Evolutionary conservation across 495 filamentous ascomycete species (phyloP), one percentile per base, ranked within the genome.

Genomic region (Hypoxylon perforatum): DNA sequence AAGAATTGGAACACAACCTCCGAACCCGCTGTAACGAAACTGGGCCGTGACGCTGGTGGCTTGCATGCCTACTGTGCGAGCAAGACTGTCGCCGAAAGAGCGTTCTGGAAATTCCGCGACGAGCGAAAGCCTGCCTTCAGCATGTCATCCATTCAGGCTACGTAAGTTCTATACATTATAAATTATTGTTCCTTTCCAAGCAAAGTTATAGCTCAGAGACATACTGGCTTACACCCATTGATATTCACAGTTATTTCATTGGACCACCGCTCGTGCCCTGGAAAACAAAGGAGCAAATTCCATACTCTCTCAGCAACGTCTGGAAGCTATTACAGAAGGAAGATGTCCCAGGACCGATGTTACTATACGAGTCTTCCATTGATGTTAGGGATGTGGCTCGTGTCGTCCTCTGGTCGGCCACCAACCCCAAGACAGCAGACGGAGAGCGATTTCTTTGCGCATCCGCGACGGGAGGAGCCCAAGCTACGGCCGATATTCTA

Each of bases 61-160:
- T 66, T 62, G 14, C 45, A 70, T 23, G 79, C 86, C 1, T 87
- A 91, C 60, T 67, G 70, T 0, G 85, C 85, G 0, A 83, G 81
- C 60, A 89, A 91, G 65, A 81, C 78, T 1, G 77, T 80, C 30
- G 81, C 78, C 0, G 87, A 90, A 71, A 78, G 73, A 33, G 74
- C 76, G 3, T 63, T 84, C 2, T 88, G 83, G 84, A 74, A 79
- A 50, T 89, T 85, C 61, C 61, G 82, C 1, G 72, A 81, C 19
- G 77, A 84, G 45, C 48, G 85, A 10, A 76, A 82, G 41, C 82
- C 83, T 0, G 14, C 36, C 0, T 88, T 85, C 57, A 74, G 61
- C 1, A 77, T 87, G 60, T 86, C 86, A 33, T 56, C 82, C 2
- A 69, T 89, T 6, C 75, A 88, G 19, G 85, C 87, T 22, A 76